These are phyloP conservation scores for Pseudogymnoascus sp. DNA, from an alignment of 2,329 filamentous ascomycete species.

Conservation along the genomic window DNA sequence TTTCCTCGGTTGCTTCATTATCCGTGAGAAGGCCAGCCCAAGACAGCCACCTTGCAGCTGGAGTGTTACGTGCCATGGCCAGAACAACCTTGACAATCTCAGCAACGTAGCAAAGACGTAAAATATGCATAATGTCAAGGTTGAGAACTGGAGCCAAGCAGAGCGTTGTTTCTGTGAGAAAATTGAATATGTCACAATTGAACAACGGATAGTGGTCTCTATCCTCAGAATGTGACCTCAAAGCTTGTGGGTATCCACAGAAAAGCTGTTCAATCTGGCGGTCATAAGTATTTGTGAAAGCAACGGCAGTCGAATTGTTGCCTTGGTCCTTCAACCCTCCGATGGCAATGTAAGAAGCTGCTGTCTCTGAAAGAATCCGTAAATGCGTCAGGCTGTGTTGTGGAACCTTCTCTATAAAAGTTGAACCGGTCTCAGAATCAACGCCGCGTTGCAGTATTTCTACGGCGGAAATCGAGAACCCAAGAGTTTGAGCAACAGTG, in stretches of 20 bases:
- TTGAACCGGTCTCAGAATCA: conserved; percentile 62
- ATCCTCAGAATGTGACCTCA: conserved; percentile 10
- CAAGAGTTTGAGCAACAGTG: conserved; percentile 57
- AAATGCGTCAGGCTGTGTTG: conserved; percentile 79
- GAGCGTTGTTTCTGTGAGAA: conserved; percentile 70
- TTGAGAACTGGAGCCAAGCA: conserved; percentile 58
- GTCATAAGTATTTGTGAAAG: conserved; percentile 60
- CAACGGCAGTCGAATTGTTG: conserved; percentile 52
- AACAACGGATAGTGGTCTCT: conserved; percentile 45
- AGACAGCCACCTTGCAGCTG: conserved; percentile 40
- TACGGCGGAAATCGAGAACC: conserved; percentile 75
- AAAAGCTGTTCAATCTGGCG: conserved; percentile 71
- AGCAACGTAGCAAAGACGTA: conserved; percentile 80
- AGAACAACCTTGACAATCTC: conserved; percentile 78
- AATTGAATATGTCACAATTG: conserved; percentile 63
- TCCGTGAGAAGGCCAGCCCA: conserved; percentile 17
- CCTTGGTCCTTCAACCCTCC: conserved; percentile 56
- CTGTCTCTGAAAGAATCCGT: conserved; percentile 80
- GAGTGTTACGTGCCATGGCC: conserved; percentile 47
- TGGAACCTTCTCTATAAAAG: conserved; percentile 73
- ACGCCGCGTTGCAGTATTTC: conserved; percentile 89
- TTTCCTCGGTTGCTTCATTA: conserved; percentile 9
- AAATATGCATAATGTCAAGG: conserved; percentile 67
- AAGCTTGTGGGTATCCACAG: conserved; percentile 37
- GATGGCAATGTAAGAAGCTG: conserved; percentile 72